phyloP scores from a whole-genome alignment of 116 monocot species.

The Dioscorea cayenensis region DNA sequence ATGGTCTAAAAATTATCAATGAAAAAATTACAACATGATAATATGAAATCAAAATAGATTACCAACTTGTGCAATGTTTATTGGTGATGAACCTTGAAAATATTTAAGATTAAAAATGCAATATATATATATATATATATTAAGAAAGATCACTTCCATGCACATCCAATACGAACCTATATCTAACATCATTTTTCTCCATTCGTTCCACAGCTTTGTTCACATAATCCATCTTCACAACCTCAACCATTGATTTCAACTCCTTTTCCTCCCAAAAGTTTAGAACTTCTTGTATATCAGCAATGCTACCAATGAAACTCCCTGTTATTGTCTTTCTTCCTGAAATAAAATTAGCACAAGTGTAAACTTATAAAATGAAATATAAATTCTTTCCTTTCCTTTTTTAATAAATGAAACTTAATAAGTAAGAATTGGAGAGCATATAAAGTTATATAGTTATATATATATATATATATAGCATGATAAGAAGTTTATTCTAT shows the following conservation, averaged over 20 bases:
- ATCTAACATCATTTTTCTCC: slow-evolving; percentile 1
- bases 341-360: not conserved
- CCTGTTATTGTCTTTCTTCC: not conserved
- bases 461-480: no score
- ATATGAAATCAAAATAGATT: no score
- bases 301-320: not conserved
- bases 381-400: no score
- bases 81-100: no score
- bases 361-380: not conserved
- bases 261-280: not conserved
- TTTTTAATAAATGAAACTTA: no score
- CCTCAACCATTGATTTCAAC: not conserved
- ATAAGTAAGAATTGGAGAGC: no score
- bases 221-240: slow-evolving; percentile 1
- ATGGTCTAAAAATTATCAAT: no score
- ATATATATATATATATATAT: not conserved
- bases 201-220: not conserved
- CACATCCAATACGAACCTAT: not conserved
- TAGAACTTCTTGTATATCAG: not conserved
- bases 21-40: no score
- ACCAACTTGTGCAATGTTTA: no score
- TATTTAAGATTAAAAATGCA: not conserved
- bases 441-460: no score
- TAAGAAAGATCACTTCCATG: not conserved
- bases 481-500: no score